These are phyloP conservation scores for Podila epigama DNA, from an alignment of 192 early-diverging fungal species.

Conservation along the genomic window DNA sequence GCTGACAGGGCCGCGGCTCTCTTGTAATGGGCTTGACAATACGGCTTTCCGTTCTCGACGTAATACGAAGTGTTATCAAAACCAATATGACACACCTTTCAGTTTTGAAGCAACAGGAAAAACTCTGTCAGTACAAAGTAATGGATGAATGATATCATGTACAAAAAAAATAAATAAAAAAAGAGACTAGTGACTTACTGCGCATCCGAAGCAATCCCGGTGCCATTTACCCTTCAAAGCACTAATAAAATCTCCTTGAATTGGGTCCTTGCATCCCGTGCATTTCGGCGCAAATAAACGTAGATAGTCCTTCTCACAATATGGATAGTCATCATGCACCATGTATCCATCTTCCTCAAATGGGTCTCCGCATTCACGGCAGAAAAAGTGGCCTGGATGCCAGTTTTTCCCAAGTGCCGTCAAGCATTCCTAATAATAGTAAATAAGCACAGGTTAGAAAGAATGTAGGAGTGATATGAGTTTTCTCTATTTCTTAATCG, in stretches of 20 bases:
- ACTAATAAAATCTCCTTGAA: slow-evolving; percentile 57
- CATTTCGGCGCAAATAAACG: slow-evolving; percentile 59
- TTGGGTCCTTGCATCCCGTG: slow-evolving; percentile 55
- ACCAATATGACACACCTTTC: slow-evolving; percentile 54
- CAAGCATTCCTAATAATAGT: slow-evolving; percentile 52
- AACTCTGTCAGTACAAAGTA: background rate
- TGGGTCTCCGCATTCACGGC: slow-evolving; percentile 61
- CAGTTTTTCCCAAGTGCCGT: slow-evolving; percentile 61
- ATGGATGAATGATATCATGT: background rate
- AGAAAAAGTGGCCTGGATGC: slow-evolving; percentile 66
- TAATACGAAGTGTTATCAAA: slow-evolving; percentile 52
- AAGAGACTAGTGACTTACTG: slow-evolving; percentile 44
- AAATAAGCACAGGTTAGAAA: too few relatives aligned
- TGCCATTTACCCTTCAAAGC: slow-evolving; percentile 66
- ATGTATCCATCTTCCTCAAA: slow-evolving; percentile 60
- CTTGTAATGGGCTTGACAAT: slow-evolving; percentile 56
- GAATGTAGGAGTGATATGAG: too few relatives aligned
- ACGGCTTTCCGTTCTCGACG: slow-evolving; percentile 53
- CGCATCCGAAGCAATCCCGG: slow-evolving; percentile 63
- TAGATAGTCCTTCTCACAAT: slow-evolving; percentile 65
- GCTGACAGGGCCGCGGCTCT: background rate
- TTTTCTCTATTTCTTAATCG: background rate
- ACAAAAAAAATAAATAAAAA: background rate
- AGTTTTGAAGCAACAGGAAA: slow-evolving; percentile 12
- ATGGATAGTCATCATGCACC: slow-evolving; percentile 61